phyloP scores from a whole-genome alignment of 805 yeast species.

The Sugiyamaella floridensis region DNA sequence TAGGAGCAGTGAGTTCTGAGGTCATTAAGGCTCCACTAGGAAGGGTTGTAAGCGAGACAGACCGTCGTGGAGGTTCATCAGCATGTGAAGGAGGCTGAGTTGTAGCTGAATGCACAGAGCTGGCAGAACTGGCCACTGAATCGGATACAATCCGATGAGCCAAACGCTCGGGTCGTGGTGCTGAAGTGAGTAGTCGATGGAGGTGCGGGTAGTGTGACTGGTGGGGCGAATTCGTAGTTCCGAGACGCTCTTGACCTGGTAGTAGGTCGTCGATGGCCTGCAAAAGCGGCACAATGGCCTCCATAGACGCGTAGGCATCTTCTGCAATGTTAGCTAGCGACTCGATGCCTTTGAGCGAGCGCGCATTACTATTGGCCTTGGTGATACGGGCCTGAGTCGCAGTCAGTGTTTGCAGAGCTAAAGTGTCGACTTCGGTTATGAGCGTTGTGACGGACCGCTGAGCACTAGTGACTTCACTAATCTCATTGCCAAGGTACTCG shows the following conservation, averaged over 20 bases:
- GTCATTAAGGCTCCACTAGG: neutral
- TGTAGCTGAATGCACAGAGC: neutral
- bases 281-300: slow-evolving; percentile 12
- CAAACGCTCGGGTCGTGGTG: neutral
- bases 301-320: slow-evolving; percentile 11
- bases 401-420: slow-evolving; percentile 9
- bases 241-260: slow-evolving; percentile 34
- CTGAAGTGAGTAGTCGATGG: slow-evolving; percentile 16
- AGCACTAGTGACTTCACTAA: slow-evolving; percentile 10
- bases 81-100: neutral
- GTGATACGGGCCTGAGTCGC: slow-evolving; percentile 10
- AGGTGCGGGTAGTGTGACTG: slow-evolving; percentile 40
- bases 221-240: slow-evolving; percentile 34
- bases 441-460: slow-evolving; percentile 14
- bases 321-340: slow-evolving; percentile 8
- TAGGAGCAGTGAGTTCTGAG: slow-evolving; percentile 1
- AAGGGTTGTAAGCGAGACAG: neutral
- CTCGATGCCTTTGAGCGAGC: slow-evolving; percentile 10
- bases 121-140: neutral
- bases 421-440: slow-evolving; percentile 16
- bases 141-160: neutral
- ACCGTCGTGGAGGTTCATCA: neutral
- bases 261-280: slow-evolving; percentile 32
- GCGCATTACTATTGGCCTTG: neutral
- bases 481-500: slow-evolving; percentile 15